Base-by-base conservation (phyloP, 306 rosid genomes). In the Trifolium fragiferum region DNA sequence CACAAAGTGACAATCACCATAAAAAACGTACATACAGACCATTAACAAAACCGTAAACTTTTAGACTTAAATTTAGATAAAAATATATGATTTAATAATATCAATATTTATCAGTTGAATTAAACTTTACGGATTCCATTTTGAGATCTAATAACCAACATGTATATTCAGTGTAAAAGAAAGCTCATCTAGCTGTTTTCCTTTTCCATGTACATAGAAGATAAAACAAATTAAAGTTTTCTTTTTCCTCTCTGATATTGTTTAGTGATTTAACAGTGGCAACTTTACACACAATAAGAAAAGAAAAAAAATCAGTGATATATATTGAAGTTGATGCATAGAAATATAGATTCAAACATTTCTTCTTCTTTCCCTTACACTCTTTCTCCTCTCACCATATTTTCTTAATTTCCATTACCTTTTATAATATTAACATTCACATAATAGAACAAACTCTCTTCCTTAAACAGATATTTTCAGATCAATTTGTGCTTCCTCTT, bases 321-420 rank as follows among this genome's bases (percentile, higher is more conserved):
- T 79, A 80, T 78, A 78, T 66, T 49, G 81, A 78, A 78, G 86
- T 41, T 62, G 55, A 77, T 49, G 77, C 55, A 33, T 68, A 35
- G 85, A 78, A 77, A 73, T 70, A 79, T 63, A 76, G 82, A 79
- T 79, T 84, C 86, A 79, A 82, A 78, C 80, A 78, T 55, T 19
- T 64, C 74, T 74, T 67, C 71, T 66, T 20, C 44, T 76, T 49
- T 53, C 66, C 33, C 61, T 55, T 18, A 25, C 40, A n/a, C 76
- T 18, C 46, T 16, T 49, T 65, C 40, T 44, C 40, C n/a, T 59
- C 63, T 70, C 18, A 55, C 61, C 18, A 47, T 58, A 66, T 55
- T 37, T 54, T 72, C 38, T 20, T 25, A 76, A 20, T 51, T 61
- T 68, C 50, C 19, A 67, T 58, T 77, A 73, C 79, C 51, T 76